Conservation (phyloP, 208 protist species). For the Trichomonas gallinae region DNA sequence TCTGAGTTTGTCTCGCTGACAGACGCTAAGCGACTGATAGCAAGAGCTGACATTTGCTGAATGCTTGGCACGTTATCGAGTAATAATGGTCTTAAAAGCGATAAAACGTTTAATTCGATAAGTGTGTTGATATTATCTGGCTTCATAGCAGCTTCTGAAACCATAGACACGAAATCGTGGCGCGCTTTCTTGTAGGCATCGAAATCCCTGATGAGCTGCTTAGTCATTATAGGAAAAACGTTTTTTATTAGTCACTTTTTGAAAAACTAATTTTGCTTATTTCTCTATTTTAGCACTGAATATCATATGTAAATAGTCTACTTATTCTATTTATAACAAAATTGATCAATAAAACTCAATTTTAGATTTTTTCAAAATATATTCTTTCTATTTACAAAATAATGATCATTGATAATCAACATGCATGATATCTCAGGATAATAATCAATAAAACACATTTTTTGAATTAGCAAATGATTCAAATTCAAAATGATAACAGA, state of each 20-base stretch:
- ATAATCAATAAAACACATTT: too few species aligned
- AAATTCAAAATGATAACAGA: too few species aligned
- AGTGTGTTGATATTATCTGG: conserved; percentile 85
- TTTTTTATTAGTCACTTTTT: neutral
- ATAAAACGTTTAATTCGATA: conserved; percentile 80
- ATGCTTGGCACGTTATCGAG: conserved; percentile 87
- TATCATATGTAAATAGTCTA: too few species aligned
- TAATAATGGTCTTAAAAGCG: conserved; percentile 81
- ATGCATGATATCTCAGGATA: too few species aligned
- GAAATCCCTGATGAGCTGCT: neutral
- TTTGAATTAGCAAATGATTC: too few species aligned
- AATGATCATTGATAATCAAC: too few species aligned
- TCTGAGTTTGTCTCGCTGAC: conserved; percentile 87
- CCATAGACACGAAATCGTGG: neutral
- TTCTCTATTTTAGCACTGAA: too few species aligned
- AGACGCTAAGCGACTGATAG: conserved; percentile 86
- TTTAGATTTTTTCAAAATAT: too few species aligned
- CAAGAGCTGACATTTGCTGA: conserved; percentile 87
- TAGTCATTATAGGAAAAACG: neutral
- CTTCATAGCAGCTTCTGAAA: conserved; percentile 52
- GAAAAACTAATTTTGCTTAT: too few species aligned
- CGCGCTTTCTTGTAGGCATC: neutral
- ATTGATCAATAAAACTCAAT: too few species aligned
- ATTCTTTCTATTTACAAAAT: too few species aligned
- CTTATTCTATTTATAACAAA: too few species aligned